A percentile compares a stretch with the other conserved stretches of the same genome.
phyloP scores from a whole-genome alignment of 2,329 filamentous ascomycete species.

The Grosmannia huntii region DNA sequence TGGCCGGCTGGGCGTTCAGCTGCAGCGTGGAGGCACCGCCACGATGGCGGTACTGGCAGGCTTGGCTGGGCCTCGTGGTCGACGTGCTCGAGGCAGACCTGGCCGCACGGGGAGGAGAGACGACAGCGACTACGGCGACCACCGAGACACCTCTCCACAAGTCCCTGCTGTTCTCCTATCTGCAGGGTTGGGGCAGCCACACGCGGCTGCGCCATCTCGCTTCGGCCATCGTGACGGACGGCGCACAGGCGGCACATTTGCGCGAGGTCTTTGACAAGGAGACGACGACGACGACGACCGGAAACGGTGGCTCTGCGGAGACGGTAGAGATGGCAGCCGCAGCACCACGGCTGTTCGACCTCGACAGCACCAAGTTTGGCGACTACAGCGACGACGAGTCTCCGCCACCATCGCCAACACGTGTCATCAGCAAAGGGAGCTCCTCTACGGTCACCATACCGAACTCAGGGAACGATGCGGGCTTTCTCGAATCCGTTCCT shows the following conservation, averaged over 20 bases:
- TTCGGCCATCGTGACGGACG: conserved; percentile 56
- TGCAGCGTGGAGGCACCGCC: conserved; percentile 62
- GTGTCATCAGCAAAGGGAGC: conserved; percentile 17
- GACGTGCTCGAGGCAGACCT: conserved; percentile 66
- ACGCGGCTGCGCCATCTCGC: conserved; percentile 41
- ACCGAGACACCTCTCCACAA: conserved; percentile 25
- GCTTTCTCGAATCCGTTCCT: conserved; percentile 36
- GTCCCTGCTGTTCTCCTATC: conserved; percentile 50
- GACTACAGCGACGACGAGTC: conserved; percentile 47
- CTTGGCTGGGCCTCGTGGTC: conserved; percentile 70
- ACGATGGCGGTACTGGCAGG: conserved; percentile 70
- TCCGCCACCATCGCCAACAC: conserved; percentile 31
- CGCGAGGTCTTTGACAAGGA: conserved; percentile 58
- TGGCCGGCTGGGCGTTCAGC: conserved; percentile 86
- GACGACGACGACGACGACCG: conserved; percentile 22
- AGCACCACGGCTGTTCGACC: conserved; percentile 33
- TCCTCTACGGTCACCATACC: conserved; percentile 18
- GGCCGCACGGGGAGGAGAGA: conserved; percentile 32
- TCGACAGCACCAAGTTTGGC: conserved; percentile 47
- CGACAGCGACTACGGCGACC: conserved; percentile 10
- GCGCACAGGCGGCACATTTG: conserved; percentile 40
- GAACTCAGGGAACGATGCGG: neutral
- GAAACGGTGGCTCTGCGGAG: conserved; percentile 11
- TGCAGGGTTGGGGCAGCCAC: conserved; percentile 32
- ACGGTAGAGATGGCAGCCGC: conserved; percentile 34